These are phyloP conservation scores for Neurospora sp. DNA, from an alignment of 495 filamentous ascomycete species.

Conservation along the genomic window DNA sequence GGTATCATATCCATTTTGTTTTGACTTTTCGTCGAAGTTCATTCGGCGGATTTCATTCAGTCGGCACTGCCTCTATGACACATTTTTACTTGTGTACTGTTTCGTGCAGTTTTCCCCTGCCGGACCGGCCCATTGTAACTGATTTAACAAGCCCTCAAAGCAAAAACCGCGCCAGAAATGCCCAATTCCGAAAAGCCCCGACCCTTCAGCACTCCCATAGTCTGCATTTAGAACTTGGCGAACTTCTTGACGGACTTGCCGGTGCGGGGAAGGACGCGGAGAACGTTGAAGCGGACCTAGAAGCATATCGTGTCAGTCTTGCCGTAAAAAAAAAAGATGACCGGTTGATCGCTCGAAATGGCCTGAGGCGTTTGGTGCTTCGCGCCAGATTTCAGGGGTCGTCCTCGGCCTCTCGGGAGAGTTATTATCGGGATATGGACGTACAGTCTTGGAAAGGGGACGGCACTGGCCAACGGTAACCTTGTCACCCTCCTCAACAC, in stretches of 20 bases:
- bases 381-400: not conserved
- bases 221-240: slow-evolving; percentile 75
- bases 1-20: slow-evolving; percentile 14
- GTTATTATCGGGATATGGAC: slow-evolving; percentile 24
- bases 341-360: not conserved
- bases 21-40: slow-evolving; percentile 15
- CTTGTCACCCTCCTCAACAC: slow-evolving; percentile 98
- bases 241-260: slow-evolving; percentile 97
- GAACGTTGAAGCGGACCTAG: slow-evolving; percentile 97
- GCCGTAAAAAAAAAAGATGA: not conserved
- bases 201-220: slow-evolving; percentile 13
- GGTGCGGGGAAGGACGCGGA: slow-evolving; percentile 91
- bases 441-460: slow-evolving; percentile 96
- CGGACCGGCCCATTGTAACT: slow-evolving; percentile 35
- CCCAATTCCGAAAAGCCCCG: slow-evolving; percentile 28
- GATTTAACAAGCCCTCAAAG: slow-evolving; percentile 38
- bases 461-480: slow-evolving; percentile 99
- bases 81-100: slow-evolving; percentile 21
- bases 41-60: slow-evolving; percentile 32
- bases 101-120: slow-evolving; percentile 35
- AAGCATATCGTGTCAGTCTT: slow-evolving; percentile 7
- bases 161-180: slow-evolving; percentile 43
- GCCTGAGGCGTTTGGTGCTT: not conserved
- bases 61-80: slow-evolving; percentile 35
- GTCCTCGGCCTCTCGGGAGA: not conserved